phyloP scores from a whole-genome alignment of 345 rosid genomes.

The Erodium maritimum region DNA sequence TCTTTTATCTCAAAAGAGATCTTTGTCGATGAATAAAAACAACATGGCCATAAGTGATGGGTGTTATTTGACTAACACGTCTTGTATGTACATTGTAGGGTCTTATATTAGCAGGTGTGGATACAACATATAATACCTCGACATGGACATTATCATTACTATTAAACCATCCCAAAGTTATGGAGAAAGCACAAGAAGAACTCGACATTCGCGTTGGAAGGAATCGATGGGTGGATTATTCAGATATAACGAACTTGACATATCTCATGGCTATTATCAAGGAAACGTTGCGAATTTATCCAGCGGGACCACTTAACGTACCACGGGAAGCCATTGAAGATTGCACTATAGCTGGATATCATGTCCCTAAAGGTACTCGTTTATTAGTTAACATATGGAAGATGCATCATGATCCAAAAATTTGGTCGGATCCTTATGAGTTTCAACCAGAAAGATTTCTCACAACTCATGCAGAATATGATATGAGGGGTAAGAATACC shows the following conservation, averaged over 20 bases:
- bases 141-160: conserved; percentile 4
- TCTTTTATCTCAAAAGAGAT: no score
- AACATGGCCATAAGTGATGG: no score
- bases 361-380: conserved; percentile 12
- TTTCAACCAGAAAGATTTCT: conserved; percentile 21
- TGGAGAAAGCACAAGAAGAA: no score
- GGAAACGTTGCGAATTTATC: conserved; percentile 14
- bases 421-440: conserved; percentile 14
- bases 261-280: conserved; percentile 10
- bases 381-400: conserved; percentile 12
- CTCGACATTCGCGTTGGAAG: no score
- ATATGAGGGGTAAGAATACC: conserved; percentile 14
- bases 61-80: no score
- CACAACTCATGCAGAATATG: conserved; percentile 9
- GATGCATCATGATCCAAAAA: conserved; percentile 10
- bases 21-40: no score
- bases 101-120: no score
- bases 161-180: not conserved
- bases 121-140: conserved; percentile 4
- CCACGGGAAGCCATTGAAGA: conserved; percentile 13
- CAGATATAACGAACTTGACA: conserved; percentile 8
- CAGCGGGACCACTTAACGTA: conserved; percentile 10
- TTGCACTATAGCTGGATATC: conserved; percentile 2
- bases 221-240: not conserved
- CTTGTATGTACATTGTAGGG: no score